A percentile compares a stretch with the other conserved stretches of the same genome.
These are phyloP conservation scores for Myriosclerotinia scirpicola DNA, from an alignment of 2,329 filamentous ascomycete species.

Conservation along the genomic window DNA sequence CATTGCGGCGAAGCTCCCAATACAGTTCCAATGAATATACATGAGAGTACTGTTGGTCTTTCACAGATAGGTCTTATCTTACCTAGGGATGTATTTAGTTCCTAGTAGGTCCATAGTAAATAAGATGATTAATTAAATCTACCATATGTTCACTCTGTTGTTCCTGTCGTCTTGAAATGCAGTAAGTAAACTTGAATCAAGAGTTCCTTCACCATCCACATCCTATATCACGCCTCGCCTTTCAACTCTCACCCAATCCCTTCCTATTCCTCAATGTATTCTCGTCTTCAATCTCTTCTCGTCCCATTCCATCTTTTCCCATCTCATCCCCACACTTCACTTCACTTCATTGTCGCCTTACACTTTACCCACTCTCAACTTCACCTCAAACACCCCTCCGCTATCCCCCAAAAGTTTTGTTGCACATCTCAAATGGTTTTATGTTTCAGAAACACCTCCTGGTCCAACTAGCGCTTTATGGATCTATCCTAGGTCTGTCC, in stretches of 20 bases:
- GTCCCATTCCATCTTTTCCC: background rate
- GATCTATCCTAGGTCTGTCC: no score
- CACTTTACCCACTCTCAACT: background rate
- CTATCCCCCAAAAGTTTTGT: background rate
- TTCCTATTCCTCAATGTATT: background rate
- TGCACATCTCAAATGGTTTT: no score
- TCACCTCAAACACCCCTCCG: background rate
- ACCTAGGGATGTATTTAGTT: background rate
- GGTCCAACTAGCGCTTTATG: no score
- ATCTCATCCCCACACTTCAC: no score
- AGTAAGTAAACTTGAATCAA: background rate
- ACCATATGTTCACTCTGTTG: background rate
- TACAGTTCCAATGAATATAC: background rate
- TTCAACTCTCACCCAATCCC: background rate
- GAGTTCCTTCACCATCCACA: background rate
- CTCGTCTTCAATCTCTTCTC: background rate
- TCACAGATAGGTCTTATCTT: background rate
- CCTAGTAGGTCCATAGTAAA: constrained; percentile 3
- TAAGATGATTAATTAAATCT: background rate
- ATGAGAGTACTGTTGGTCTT: background rate
- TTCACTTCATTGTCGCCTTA: background rate
- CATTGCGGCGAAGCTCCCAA: background rate
- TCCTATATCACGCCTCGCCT: background rate
- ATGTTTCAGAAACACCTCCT: no score
- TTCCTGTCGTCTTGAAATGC: background rate